Evolutionary conservation across 2,329 filamentous ascomycete genomes (phyloP), one percentile per base, ranked within the genome.

Genomic region (Trichoderma koningiopsis): DNA sequence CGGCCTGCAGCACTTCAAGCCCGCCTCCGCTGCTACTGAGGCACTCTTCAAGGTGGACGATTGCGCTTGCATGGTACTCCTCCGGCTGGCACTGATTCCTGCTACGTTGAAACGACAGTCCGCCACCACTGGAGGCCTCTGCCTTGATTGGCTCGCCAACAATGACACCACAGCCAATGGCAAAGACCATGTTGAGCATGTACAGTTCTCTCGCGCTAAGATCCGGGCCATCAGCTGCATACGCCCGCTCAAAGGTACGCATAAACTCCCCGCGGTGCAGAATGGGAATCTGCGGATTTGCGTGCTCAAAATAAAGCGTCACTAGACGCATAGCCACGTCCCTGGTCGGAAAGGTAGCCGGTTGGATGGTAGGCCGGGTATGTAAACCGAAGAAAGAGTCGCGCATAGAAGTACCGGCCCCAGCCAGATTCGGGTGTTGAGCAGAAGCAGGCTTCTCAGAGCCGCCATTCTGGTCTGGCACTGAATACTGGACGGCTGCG

Each of bases 381-480:
- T 97, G 94, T 56, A 98, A 83, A n/a, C 95, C 95, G 77, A 98
- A 98, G 84, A 97, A 97, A 0, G 94, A 97, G 80, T 98, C 95
- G 70, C 94, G 88, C 91, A 97, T 96, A 14, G 92, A 93, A 22
- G 93, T 93, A 47, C 89, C 91, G 49, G 86, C 75, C 5, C 74
- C 75, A 56, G 72, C 72, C 0, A 71, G 69, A 29, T 75, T 58
- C 73, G 29, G 13, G 11, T 56, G 69, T 29, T 74, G 75, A 35
- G 72, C 64, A 65, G 73, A 71, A 16, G 37, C 55, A 24, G 72
- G 70, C 19, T 73, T 75, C 35, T 77, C 78, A 2, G 24, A 16
- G 7, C 40, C 64, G 22, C 74, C 92, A 74, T 89, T 90, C 78
- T 87, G 84, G 71, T 87, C 86, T 11, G 86, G 85, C 19, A 89